phyloP scores from a whole-genome alignment of 2,329 filamentous ascomycete species.

The Fusarium avenaceum region DNA sequence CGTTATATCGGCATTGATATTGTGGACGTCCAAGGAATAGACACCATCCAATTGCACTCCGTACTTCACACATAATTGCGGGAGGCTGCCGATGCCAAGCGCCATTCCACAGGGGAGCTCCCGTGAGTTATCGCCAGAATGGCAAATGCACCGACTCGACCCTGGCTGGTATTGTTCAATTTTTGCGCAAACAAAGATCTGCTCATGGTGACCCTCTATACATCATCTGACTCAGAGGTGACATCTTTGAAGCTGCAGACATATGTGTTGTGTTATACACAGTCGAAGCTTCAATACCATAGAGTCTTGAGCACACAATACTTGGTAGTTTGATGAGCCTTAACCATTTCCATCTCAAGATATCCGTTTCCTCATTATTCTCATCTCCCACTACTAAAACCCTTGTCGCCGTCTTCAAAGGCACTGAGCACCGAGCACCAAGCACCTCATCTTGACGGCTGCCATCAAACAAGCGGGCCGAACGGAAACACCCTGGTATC shows the following conservation, averaged over 20 bases:
- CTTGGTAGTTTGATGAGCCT: not conserved
- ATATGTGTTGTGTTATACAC: not conserved
- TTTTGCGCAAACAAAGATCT: not conserved
- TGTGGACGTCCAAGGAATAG: too few relatives aligned
- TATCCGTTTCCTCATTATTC: not conserved
- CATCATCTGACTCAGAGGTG: too few relatives aligned
- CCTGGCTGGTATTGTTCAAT: constrained; percentile 1
- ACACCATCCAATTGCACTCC: not conserved
- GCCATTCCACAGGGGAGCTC: constrained; percentile 21
- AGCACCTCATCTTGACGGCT: constrained; percentile 25
- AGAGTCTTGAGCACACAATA: not conserved
- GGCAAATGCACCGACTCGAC: constrained; percentile 9
- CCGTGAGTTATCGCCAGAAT: constrained; percentile 11
- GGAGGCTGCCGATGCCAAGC: constrained; percentile 40
- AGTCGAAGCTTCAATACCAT: not conserved
- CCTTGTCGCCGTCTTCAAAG: constrained; percentile 18
- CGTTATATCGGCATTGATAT: too few relatives aligned
- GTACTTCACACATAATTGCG: constrained; percentile 14
- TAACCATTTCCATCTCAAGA: not conserved
- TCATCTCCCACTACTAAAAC: not conserved
- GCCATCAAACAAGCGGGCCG: constrained; percentile 22
- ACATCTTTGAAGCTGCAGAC: not conserved
- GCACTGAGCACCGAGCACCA: constrained; percentile 27
- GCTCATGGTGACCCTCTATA: not conserved
- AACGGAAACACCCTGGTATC: constrained; percentile 29